A percentile compares a stretch with the other conserved stretches of the same genome.
Conservation (phyloP, 768 basidiomycete genomes). For the Trametes elegans region DNA sequence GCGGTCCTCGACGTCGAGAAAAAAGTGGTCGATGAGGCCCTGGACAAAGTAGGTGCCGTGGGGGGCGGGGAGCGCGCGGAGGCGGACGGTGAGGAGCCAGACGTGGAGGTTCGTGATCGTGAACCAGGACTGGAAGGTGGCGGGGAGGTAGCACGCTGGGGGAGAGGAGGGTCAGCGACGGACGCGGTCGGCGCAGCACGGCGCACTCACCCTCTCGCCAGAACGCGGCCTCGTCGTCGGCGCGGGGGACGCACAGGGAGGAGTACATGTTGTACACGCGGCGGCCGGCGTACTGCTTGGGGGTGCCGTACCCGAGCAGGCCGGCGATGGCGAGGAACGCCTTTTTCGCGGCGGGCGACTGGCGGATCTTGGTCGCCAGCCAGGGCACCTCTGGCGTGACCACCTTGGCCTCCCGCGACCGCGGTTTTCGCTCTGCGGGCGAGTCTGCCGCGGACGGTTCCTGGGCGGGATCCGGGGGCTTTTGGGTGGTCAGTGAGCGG, state of each 20-base stretch:
- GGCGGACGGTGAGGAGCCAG: constrained; percentile 85
- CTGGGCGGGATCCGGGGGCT: neutral
- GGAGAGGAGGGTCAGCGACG: neutral
- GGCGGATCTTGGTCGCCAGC: constrained; percentile 53
- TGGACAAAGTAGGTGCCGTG: constrained; percentile 72
- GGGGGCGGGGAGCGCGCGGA: constrained; percentile 74
- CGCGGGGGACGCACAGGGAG: constrained; percentile 49
- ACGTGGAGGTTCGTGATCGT: constrained; percentile 90
- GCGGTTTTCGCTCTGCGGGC: too few species aligned
- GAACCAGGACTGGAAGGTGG: constrained; percentile 97
- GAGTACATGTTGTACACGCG: constrained; percentile 60
- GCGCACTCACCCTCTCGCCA: constrained; percentile 61
- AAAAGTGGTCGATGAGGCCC: constrained; percentile 90
- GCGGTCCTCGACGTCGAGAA: constrained; percentile 89
- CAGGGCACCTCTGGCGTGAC: too few species aligned
- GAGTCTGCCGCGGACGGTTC: too few species aligned
- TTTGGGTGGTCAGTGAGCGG: neutral
- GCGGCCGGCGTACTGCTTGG: constrained; percentile 59
- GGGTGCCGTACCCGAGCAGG: constrained; percentile 57
- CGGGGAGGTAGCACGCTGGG: constrained; percentile 81
- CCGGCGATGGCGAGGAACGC: constrained; percentile 49
- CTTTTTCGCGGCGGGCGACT: constrained; percentile 45
- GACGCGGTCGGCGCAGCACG: neutral
- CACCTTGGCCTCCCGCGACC: too few species aligned
- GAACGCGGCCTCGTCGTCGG: constrained; percentile 59